These are phyloP conservation scores for Sarcocystis neurona DNA, from an alignment of 169 alveolate species.

Conservation along the genomic window DNA sequence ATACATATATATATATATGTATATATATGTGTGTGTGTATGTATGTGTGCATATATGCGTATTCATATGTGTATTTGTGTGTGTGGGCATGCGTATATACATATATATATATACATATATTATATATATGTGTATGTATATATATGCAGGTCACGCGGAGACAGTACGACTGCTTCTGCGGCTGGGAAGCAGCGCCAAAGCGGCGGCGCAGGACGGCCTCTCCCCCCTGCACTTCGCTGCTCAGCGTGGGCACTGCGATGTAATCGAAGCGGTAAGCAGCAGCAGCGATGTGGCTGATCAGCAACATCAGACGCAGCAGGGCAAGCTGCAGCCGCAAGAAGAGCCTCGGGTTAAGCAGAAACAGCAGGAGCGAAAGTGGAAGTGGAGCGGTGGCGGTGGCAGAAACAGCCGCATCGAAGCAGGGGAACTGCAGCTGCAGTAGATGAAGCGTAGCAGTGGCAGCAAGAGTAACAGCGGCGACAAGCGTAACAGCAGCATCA, in stretches of 20 bases:
- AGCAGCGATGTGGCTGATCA: not conserved
- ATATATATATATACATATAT: not conserved
- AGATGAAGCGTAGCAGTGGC: too few relatives aligned
- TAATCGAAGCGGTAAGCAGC: not conserved
- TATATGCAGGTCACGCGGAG: not conserved
- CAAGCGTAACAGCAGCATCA: too few relatives aligned
- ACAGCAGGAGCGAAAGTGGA: too few relatives aligned
- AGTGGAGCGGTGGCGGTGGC: too few relatives aligned
- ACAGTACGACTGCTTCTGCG: slow-evolving; percentile 39
- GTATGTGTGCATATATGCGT: not conserved
- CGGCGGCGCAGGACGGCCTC: slow-evolving; percentile 28
- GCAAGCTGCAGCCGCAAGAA: too few relatives aligned
- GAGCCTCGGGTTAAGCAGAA: too few relatives aligned
- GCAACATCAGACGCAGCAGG: not conserved
- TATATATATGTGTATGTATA: not conserved
- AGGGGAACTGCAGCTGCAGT: too few relatives aligned
- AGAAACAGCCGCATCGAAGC: too few relatives aligned
- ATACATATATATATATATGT: not conserved
- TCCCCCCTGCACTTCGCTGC: slow-evolving; percentile 48
- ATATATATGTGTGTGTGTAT: too few relatives aligned
- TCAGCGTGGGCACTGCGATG: slow-evolving; percentile 15
- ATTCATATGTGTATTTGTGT: not conserved
- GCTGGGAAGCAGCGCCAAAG: slow-evolving; percentile 8
- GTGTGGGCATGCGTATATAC: not conserved
- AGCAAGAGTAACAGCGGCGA: too few relatives aligned